Evolutionary conservation across 1,284 basidiomycete genomes (phyloP).

Genomic region (Leccinum fuscescens): DNA sequence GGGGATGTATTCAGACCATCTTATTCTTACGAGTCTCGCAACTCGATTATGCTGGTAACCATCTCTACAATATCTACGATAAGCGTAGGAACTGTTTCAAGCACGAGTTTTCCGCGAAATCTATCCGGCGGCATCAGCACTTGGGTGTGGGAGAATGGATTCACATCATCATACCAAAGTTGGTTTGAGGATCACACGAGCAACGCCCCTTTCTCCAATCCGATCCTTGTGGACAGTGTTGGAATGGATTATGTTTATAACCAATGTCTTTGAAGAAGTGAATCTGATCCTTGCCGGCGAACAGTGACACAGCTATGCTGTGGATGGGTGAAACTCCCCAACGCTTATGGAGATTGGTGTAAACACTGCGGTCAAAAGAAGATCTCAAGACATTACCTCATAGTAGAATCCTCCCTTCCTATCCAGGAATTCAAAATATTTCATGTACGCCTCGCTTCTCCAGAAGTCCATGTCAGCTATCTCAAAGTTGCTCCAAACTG

Average conservation of each 20-base stretch:
- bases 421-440: constrained; percentile 80
- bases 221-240: too few species aligned
- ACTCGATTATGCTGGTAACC: neutral
- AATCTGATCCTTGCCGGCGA: too few species aligned
- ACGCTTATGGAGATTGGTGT: too few species aligned
- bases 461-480: constrained; percentile 83
- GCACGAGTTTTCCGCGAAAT: constrained; percentile 49
- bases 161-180: constrained; percentile 42
- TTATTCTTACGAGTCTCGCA: neutral
- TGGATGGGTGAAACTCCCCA: too few species aligned
- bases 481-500: constrained; percentile 85
- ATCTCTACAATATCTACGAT: constrained; percentile 16
- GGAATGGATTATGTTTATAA: too few species aligned
- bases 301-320: too few species aligned
- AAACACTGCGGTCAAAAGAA: neutral
- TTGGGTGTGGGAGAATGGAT: neutral
- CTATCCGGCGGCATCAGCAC: constrained; percentile 28
- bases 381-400: constrained; percentile 47
- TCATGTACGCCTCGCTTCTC: constrained; percentile 72
- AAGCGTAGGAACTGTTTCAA: constrained; percentile 28
- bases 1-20: neutral
- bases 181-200: constrained; percentile 28
- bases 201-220: too few species aligned
- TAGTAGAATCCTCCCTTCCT: constrained; percentile 82
- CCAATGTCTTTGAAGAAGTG: too few species aligned